Conservation (phyloP, 1,139 yeast genomes). For the Nakaseomyces sp. region DNA sequence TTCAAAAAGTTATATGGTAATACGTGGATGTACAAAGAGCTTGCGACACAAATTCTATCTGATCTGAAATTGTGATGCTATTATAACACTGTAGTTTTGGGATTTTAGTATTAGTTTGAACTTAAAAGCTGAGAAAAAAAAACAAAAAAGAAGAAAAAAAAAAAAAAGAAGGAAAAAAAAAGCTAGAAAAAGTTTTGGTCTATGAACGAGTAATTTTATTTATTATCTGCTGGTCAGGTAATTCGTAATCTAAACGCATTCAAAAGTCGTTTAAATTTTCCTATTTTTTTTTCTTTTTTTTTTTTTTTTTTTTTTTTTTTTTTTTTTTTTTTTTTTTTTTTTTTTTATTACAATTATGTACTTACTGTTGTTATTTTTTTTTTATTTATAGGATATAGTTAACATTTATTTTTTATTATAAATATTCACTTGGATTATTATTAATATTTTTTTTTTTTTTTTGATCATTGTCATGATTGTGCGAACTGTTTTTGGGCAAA, state of each 20-base stretch:
- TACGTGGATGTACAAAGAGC: conserved; percentile 91
- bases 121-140: background rate
- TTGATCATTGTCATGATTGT: no score
- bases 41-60: conserved; percentile 77
- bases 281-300: background rate
- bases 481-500: no score
- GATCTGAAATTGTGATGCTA: conserved; percentile 54
- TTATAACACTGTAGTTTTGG: background rate
- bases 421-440: no score
- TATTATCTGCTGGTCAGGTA: background rate
- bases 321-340: background rate
- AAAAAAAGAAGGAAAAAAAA: background rate
- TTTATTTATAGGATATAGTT: background rate
- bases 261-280: background rate
- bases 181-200: background rate
- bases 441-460: background rate
- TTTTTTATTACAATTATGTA: background rate
- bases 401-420: background rate
- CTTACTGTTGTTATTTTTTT: background rate
- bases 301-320: background rate
- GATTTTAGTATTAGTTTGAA: background rate
- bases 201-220: background rate
- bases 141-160: background rate
- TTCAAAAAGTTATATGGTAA: conserved; percentile 90
- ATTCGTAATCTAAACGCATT: no score